Evolutionary conservation across 768 basidiomycete genomes (phyloP).

Genomic region (Hysterangium stoloniferum): DNA sequence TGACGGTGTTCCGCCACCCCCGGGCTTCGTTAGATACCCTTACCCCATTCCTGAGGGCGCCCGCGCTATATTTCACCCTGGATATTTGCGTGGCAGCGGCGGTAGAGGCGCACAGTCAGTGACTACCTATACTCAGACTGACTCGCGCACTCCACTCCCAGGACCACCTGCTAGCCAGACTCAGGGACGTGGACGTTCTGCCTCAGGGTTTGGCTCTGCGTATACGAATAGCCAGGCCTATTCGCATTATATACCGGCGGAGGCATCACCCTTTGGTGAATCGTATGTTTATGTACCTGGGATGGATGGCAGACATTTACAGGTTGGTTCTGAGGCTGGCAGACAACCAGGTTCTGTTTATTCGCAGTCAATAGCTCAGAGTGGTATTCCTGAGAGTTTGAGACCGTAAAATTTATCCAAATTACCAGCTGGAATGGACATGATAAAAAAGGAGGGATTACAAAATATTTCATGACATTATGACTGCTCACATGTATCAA

Average conservation of each 20-base stretch:
- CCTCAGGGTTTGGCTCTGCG: not conserved
- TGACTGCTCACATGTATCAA: no score
- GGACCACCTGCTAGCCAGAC: not conserved
- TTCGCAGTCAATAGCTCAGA: no score
- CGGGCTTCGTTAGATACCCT: constrained; percentile 1
- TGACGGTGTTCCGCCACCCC: constrained; percentile 1
- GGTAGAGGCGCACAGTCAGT: not conserved
- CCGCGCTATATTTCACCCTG: not conserved
- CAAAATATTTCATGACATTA: no score
- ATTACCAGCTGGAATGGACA: no score
- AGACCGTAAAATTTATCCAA: no score
- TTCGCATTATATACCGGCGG: not conserved
- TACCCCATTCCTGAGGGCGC: not conserved
- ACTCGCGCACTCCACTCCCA: not conserved
- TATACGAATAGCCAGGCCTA: not conserved
- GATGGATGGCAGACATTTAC: not conserved
- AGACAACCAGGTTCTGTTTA: not conserved
- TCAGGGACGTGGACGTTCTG: no score
- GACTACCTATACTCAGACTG: not conserved
- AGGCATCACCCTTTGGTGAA: not conserved
- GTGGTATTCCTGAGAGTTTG: no score
- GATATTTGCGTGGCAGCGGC: not conserved
- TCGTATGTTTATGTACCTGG: not conserved
- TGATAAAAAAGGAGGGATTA: no score
- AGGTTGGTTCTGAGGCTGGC: not conserved